phyloP scores from a whole-genome alignment of 306 rosid species.

The Rosa lucieae region DNA sequence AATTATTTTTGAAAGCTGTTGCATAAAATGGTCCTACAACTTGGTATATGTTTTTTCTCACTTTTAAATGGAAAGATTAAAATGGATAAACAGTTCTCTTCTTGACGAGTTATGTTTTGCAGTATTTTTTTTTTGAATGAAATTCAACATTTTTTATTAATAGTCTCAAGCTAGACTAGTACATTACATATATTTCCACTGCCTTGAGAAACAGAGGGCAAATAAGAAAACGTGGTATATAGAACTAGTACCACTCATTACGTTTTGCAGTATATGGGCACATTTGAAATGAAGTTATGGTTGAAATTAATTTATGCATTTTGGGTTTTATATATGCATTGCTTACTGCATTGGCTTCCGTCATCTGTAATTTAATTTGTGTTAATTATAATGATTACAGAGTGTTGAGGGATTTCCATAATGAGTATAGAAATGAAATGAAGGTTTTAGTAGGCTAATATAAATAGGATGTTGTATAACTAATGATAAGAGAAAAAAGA shows the following conservation, averaged over 20 bases:
- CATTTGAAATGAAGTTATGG: neutral
- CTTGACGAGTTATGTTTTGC: no score
- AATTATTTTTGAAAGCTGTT: conserved; percentile 6
- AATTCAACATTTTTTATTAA: no score
- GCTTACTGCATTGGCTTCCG: neutral
- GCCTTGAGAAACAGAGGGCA: no score
- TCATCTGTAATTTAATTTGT: no score
- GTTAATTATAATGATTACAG: no score
- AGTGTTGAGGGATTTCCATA: no score
- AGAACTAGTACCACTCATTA: no score
- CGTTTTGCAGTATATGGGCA: neutral
- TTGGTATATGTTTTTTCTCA: neutral
- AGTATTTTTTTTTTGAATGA: no score
- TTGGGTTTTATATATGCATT: neutral
- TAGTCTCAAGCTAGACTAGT: no score
- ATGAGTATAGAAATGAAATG: neutral
- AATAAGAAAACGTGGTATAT: no score
- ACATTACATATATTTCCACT: no score
- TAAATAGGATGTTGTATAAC: neutral
- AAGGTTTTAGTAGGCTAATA: neutral
- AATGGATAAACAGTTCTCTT: neutral
- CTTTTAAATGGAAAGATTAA: neutral
- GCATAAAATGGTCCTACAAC: conserved; percentile 27
- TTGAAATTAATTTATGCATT: neutral
- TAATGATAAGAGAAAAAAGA: neutral